Percentiles rank a stretch among this genome's conserved stretches.
Evolutionary conservation across 2,329 filamentous ascomycete genomes (phyloP).

Genomic region (Paecilomyces sp.): DNA sequence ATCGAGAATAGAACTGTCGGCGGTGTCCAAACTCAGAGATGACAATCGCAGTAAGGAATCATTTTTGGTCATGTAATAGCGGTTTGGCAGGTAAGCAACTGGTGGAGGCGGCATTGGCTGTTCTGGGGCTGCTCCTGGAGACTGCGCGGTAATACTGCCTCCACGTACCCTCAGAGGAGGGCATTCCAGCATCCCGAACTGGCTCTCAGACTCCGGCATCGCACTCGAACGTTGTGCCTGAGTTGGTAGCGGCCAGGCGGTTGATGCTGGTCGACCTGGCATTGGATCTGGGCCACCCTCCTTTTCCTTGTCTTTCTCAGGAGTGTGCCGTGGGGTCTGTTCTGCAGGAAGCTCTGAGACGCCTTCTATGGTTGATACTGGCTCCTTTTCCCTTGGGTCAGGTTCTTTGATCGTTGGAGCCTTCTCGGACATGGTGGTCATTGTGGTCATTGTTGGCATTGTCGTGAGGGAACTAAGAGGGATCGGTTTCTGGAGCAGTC

Average conservation of each 20-base stretch:
- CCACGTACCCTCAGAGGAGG: conserved; percentile 18
- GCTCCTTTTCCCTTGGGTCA: conserved; percentile 21
- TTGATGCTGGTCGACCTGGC: conserved; percentile 16
- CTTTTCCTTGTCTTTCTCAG: conserved; percentile 21
- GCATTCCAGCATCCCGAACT: conserved; percentile 15
- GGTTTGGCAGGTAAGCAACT: conserved; percentile 20
- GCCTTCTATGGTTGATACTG: conserved; percentile 27
- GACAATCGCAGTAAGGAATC: conserved; percentile 28
- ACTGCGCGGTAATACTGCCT: conserved; percentile 26
- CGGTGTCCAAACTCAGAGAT: conserved; percentile 29
- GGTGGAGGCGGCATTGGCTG: conserved; percentile 30
- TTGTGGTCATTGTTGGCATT: conserved; percentile 25
- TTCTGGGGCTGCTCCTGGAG: conserved; percentile 25
- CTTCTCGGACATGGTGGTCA: conserved; percentile 9
- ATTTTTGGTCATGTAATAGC: conserved; percentile 26
- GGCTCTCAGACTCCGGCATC: conserved; percentile 17
- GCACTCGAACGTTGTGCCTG: conserved; percentile 15
- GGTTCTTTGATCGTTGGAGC: conserved; percentile 11
- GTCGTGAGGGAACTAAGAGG: conserved; percentile 25
- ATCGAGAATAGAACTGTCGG: conserved; percentile 31
- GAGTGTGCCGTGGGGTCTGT: conserved; percentile 28
- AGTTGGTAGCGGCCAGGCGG: conserved; percentile 22
- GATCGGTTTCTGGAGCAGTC: conserved; percentile 18
- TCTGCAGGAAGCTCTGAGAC: conserved; percentile 27
- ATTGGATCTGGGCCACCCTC: conserved; percentile 3